phyloP scores from a whole-genome alignment of 2,329 filamentous ascomycete genomes.

The Aaosphaeria pasadenensis region DNA sequence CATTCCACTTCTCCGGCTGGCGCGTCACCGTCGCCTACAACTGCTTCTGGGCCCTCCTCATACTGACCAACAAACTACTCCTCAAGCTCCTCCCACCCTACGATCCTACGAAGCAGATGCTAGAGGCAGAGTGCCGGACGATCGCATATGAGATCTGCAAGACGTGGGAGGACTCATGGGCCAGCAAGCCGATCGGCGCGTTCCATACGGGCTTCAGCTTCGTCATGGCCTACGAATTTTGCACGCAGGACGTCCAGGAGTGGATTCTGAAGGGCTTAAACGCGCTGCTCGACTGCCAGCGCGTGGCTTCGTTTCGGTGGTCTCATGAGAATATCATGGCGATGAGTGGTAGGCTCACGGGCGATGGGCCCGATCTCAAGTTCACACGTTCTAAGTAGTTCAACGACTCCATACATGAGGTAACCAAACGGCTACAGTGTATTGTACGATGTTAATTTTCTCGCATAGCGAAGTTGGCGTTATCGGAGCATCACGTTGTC shows the following conservation, averaged over 20 bases:
- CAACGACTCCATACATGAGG: too few species aligned
- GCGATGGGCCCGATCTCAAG: slow-evolving; percentile 20
- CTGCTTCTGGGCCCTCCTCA: slow-evolving; percentile 30
- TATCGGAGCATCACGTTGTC: too few species aligned
- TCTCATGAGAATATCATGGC: slow-evolving; percentile 19
- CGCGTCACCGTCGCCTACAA: slow-evolving; percentile 30
- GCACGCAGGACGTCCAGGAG: slow-evolving; percentile 16
- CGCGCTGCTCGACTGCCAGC: slow-evolving; percentile 22
- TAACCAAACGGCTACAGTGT: too few species aligned
- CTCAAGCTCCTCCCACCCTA: slow-evolving; percentile 24
- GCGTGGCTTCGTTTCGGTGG: slow-evolving; percentile 27
- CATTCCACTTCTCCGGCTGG: slow-evolving; percentile 29
- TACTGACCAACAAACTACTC: slow-evolving; percentile 27
- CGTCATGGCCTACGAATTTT: slow-evolving; percentile 31
- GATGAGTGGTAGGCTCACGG: slow-evolving; percentile 25
- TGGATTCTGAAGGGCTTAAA: slow-evolving; percentile 29
- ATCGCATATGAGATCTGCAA: slow-evolving; percentile 31
- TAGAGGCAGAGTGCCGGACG: slow-evolving; percentile 25
- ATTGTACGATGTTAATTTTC: too few species aligned
- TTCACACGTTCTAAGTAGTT: too few species aligned
- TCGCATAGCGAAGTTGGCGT: too few species aligned
- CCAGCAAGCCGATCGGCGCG: slow-evolving; percentile 28
- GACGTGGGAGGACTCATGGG: slow-evolving; percentile 34
- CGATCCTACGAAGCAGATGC: slow-evolving; percentile 14
- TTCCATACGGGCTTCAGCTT: slow-evolving; percentile 30